Base-by-base conservation (phyloP, 805 yeast species). In the Wickerhamomyces rabaulensis region DNA sequence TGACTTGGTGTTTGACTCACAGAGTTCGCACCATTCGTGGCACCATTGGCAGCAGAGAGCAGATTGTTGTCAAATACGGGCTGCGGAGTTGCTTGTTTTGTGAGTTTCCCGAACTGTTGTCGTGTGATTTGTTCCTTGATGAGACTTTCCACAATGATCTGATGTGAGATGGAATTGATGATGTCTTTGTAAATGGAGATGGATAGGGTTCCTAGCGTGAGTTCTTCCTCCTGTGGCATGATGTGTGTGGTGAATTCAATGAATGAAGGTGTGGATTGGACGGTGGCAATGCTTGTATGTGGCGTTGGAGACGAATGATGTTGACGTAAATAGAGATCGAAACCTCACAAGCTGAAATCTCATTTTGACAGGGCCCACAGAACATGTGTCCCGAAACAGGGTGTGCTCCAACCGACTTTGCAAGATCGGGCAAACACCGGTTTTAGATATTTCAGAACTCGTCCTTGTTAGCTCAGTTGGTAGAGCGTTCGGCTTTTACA, bases 401-500 rank as follows among this genome's bases (percentile, higher is more conserved):
- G n/a, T n/a, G n/a, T n/a, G n/a, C n/a, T n/a, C n/a, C n/a, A n/a
- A n/a, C n/a, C n/a, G n/a, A n/a, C n/a, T n/a, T n/a, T n/a, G n/a
- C n/a, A n/a, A n/a, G n/a, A n/a, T n/a, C n/a, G n/a, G 33, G 16
- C 16, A 16, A 33, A 33, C 37, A 33, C 21, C 21, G 4, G 16
- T 16, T 33, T 33, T 2, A 17, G 16, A 33, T 3, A 16, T 9
- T 17, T 42, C 50, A 61, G 68, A 67, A 67, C 73, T 68, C 70
- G 62, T 68, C 73, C 73, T 67, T 67, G 73, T 68, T 77, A 77
- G 82, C 80, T 76, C 82, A 76, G 80, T 76, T 76, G 82, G 80
- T 76, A 76, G 80, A 76, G 80, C 80, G 80, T 75, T 76, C 80
- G 80, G 79, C 82, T 76, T 76, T 76, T 76, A 76, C 48, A 49